Percentiles rank a stretch among this genome's conserved stretches.
phyloP scores from a whole-genome alignment of 208 protist genomes.

The Porcisia deanei region DNA sequence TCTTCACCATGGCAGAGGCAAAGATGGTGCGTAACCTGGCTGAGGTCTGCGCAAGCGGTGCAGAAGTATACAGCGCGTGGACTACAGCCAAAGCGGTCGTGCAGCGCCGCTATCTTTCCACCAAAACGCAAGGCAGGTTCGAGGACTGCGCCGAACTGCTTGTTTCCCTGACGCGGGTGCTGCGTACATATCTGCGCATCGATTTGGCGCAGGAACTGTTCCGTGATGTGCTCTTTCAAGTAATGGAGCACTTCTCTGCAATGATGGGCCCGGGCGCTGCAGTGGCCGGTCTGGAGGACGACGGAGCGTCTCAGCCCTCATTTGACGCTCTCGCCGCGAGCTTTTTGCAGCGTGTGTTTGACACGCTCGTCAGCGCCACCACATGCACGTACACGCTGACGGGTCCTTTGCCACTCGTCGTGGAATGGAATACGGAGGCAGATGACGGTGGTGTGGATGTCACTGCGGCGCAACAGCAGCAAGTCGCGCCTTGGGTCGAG shows the following conservation, averaged over 20 bases:
- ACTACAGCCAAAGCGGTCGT: constrained; percentile 38
- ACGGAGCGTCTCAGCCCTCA: neutral
- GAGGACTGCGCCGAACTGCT: constrained; percentile 11
- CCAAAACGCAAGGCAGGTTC: constrained; percentile 7
- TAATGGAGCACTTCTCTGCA: constrained; percentile 7
- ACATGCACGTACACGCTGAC: constrained; percentile 4
- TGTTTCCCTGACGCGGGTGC: neutral
- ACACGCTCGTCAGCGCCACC: constrained; percentile 3
- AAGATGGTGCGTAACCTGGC: constrained; percentile 22
- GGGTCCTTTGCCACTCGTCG: constrained; percentile 8
- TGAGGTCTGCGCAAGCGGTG: constrained; percentile 28
- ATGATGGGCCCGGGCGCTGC: neutral
- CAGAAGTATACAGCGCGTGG: constrained; percentile 39
- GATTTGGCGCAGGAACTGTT: constrained; percentile 15
- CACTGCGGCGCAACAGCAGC: neutral
- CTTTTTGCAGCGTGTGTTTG: constrained; percentile 1
- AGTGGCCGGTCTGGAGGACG: neutral
- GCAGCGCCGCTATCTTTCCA: constrained; percentile 20
- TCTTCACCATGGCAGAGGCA: constrained; percentile 20
- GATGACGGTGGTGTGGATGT: neutral
- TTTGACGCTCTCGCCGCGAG: neutral
- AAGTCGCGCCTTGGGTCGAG: constrained; percentile 5
- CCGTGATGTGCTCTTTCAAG: constrained; percentile 7
- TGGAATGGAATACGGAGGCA: neutral
- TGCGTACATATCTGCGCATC: constrained; percentile 6